Conservation (phyloP, 1,284 basidiomycete species). For the Grifola frondosa region DNA sequence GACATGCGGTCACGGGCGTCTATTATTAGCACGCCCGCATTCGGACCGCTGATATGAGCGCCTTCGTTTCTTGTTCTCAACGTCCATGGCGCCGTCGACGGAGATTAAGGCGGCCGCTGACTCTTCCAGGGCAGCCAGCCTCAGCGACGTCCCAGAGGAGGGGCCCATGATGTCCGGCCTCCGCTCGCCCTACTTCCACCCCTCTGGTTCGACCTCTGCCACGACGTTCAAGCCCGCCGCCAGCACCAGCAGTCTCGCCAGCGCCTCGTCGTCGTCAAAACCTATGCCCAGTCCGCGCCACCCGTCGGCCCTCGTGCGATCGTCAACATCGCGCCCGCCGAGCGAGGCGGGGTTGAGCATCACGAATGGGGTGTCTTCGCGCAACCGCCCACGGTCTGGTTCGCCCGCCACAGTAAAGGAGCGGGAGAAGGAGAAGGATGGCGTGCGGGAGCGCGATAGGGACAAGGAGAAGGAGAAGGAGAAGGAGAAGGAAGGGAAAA, state of each 20-base stretch:
- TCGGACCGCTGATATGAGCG: too few relatives aligned
- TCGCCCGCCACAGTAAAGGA: conserved; percentile 23
- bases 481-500: conserved; percentile 15
- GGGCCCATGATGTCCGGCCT: conserved; percentile 27
- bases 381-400: conserved; percentile 15
- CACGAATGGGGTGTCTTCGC: conserved; percentile 8
- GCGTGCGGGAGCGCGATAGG: conserved; percentile 6
- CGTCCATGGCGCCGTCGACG: too few relatives aligned
- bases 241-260: conserved; percentile 32
- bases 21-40: too few relatives aligned
- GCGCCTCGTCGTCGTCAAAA: conserved; percentile 14
- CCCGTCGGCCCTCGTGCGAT: conserved; percentile 13
- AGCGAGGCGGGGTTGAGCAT: conserved; percentile 17
- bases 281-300: conserved; percentile 18
- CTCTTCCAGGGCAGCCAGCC: conserved; percentile 23
- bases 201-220: conserved; percentile 29
- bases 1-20: too few relatives aligned
- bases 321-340: conserved; percentile 10
- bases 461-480: conserved; percentile 18
- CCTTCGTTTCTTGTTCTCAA: too few relatives aligned
- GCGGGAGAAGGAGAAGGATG: conserved; percentile 11
- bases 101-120: too few relatives aligned
- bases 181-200: conserved; percentile 33
- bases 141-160: conserved; percentile 46
- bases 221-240: conserved; percentile 30